Evolutionary conservation across 2,329 filamentous ascomycete genomes (phyloP), one percentile per base, ranked within the genome.

Genomic region (Epichloe gansuensis): DNA sequence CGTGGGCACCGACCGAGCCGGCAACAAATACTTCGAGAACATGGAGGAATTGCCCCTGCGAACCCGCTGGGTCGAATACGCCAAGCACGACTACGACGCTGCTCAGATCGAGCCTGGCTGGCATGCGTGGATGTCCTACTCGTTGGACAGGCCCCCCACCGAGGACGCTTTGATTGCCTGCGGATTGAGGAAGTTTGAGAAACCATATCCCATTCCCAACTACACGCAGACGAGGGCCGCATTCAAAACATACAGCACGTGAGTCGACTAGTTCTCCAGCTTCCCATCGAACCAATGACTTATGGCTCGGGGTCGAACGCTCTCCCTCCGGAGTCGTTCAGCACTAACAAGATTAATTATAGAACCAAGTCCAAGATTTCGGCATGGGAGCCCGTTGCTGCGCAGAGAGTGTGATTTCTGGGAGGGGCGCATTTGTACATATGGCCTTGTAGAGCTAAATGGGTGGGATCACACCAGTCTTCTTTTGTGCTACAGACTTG

Each of bases 1-100:
- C 60, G 81, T 98, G 59, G 93, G 85, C 62, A 80, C 74, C 64
- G 93, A 98, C 75, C 81, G 83, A 69, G 94, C 84, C 67, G 94
- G 93, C 70, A 98, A 98, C 82, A 97, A 95, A 75, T 98, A 79
- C 78, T 98, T 81, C 69, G 93, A 98, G 78, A 96, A 98, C 76
- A 71, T 81, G 64, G 89, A 97, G 67, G 93, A 98, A 71, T 78
- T 98, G 54, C 93, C 93, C 53, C 89, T 96, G 63, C 86, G 91
- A 64, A 96, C 89, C 61, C 82, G 90, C 76, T 98, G 94, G 93
- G 87, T 98, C 58, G 90, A 97, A 71, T 98, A 94, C 77, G 91
- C 89, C 74, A 78, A 87, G 69, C 77, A 87, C 62, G 89, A 97
- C 69, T 87, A 77, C 66, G 87, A 93, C 63, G 75, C 87, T 56